Conservation (phyloP, 331 rosid genomes). For the Ulmus americana region DNA sequence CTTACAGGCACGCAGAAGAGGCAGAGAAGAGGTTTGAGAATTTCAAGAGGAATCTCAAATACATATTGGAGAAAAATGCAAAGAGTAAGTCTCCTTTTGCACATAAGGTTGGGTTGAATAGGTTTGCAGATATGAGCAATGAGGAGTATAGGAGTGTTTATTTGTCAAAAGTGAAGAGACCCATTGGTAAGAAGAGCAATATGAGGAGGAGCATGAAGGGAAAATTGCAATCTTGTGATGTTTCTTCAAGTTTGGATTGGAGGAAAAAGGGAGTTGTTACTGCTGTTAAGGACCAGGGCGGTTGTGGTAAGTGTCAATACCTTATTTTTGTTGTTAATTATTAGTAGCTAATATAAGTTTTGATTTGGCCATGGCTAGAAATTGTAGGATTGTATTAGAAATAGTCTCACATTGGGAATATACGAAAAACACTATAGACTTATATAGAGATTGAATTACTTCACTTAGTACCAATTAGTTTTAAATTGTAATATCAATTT, state of each 20-base stretch:
- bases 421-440: not conserved
- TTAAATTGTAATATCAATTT: not conserved
- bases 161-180: conserved; percentile 47
- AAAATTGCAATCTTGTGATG: conserved; percentile 32
- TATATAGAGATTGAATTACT: not conserved
- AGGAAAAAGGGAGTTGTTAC: conserved; percentile 62
- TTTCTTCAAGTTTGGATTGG: conserved; percentile 62
- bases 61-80: conserved; percentile 47
- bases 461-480: not conserved
- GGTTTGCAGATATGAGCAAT: conserved; percentile 70
- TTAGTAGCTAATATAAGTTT: not conserved
- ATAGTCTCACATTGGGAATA: not conserved
- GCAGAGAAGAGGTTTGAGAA: conserved; percentile 44
- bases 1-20: conserved; percentile 45
- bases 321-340: not conserved
- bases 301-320: conserved; percentile 46
- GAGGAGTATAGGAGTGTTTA: conserved; percentile 48
- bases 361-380: not conserved
- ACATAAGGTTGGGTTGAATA: conserved; percentile 54
- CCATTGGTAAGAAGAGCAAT: conserved; percentile 17
- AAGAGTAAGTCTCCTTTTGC: conserved; percentile 23
- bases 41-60: conserved; percentile 57
- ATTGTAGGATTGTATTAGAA: not conserved
- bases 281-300: conserved; percentile 53
- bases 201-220: conserved; percentile 12